A percentile compares a stretch with the other conserved stretches of the same genome.
Evolutionary conservation across 306 rosid genomes (phyloP).

Genomic region (Quercus engelmannii): DNA sequence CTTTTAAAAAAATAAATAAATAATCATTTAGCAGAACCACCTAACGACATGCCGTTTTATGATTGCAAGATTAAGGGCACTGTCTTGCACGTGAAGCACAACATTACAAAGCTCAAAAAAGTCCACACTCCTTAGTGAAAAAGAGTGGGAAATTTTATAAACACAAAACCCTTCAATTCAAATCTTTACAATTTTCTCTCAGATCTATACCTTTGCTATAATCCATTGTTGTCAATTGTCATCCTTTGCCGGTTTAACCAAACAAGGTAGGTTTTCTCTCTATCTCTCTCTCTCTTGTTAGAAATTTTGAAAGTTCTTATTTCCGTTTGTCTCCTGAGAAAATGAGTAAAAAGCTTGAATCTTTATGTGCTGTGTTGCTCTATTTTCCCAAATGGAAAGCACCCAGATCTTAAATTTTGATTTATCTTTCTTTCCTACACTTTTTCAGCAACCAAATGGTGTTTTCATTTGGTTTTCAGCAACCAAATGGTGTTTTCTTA

Average conservation of each 20-base stretch:
- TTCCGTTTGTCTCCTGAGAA: not conserved
- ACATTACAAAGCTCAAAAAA: not conserved
- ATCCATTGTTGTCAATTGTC: no score
- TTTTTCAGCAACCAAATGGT: not conserved
- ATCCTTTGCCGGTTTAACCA: not conserved
- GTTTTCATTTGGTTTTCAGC: not conserved
- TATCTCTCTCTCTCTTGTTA: not conserved
- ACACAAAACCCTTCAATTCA: not conserved
- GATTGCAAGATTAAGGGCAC: not conserved
- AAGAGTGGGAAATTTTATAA: not conserved
- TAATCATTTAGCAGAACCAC: no score
- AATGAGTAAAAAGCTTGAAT: not conserved
- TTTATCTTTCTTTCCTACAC: not conserved
- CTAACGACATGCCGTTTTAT: no score
- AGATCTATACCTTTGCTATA: not conserved
- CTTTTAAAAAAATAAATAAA: no score
- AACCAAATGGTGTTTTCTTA: not conserved
- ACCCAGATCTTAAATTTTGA: not conserved
- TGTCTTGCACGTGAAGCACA: not conserved
- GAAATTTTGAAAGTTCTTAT: not conserved
- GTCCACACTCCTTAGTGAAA: not conserved
- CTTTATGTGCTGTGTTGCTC: not conserved
- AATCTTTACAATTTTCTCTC: not conserved
- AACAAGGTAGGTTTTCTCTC: not conserved
- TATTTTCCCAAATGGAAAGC: not conserved